Percentiles rank a stretch among this genome's conserved stretches.
Evolutionary conservation across 768 basidiomycete species (phyloP).

Genomic region (Chalciporus pseudorubinellus): DNA sequence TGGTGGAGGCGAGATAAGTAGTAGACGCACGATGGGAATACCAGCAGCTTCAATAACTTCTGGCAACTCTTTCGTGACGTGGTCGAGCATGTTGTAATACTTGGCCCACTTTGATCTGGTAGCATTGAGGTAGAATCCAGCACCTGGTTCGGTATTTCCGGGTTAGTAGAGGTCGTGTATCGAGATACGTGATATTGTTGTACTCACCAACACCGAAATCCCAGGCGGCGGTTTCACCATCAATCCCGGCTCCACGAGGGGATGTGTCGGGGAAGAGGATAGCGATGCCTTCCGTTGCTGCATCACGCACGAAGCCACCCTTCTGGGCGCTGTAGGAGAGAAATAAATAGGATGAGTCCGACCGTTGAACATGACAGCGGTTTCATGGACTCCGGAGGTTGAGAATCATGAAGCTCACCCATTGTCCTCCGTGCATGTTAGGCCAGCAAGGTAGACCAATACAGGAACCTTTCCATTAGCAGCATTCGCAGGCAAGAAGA

Average conservation of each 20-base stretch:
- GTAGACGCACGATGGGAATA: slow-evolving; percentile 67
- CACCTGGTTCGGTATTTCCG: slow-evolving; percentile 39
- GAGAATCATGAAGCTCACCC: slow-evolving; percentile 53
- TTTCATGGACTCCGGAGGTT: neutral
- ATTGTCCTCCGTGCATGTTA: slow-evolving; percentile 92
- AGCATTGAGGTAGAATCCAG: slow-evolving; percentile 96
- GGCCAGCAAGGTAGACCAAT: slow-evolving; percentile 83
- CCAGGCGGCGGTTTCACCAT: slow-evolving; percentile 80
- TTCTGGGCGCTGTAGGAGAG: slow-evolving; percentile 71
- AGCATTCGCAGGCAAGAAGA: slow-evolving; percentile 76
- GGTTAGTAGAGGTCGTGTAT: slow-evolving; percentile 1
- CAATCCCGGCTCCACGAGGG: slow-evolving; percentile 85
- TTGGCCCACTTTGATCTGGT: slow-evolving; percentile 69
- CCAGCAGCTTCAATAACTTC: slow-evolving; percentile 67
- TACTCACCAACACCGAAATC: slow-evolving; percentile 80
- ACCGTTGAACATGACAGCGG: neutral
- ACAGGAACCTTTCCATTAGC: slow-evolving; percentile 59
- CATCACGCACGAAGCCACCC: slow-evolving; percentile 86
- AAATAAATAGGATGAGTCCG: neutral
- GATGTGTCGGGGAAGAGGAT: slow-evolving; percentile 93
- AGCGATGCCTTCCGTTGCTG: slow-evolving; percentile 82
- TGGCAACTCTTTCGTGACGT: slow-evolving; percentile 83
- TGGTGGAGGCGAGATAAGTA: neutral
- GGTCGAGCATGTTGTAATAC: slow-evolving; percentile 87
- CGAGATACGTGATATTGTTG: neutral